phyloP scores from a whole-genome alignment of 2,329 filamentous ascomycete genomes.

The Xylariaceae sp. region DNA sequence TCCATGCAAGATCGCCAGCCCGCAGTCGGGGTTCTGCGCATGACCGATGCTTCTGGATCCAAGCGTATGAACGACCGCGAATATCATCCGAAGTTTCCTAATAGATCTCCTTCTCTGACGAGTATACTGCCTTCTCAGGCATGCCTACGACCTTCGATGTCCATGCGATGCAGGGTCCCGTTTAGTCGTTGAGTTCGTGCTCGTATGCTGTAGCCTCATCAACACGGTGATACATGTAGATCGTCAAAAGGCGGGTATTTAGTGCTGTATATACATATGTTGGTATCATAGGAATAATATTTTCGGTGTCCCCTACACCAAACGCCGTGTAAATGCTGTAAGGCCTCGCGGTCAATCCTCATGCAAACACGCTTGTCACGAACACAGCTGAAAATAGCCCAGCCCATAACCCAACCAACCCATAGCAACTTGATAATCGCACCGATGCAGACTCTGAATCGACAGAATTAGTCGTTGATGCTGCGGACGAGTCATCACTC shows the following conservation, averaged over 20 bases:
- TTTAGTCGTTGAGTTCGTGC: background rate
- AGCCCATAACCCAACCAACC: slow-evolving; percentile 3
- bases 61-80: background rate
- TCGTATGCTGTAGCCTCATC: background rate
- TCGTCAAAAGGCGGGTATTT: background rate
- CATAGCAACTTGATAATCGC: slow-evolving; percentile 3
- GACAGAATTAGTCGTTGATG: background rate
- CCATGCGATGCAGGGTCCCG: background rate
- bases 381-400: slow-evolving; percentile 2
- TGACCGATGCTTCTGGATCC: background rate
- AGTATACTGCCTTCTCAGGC: background rate
- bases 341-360: background rate
- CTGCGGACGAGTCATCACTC: background rate
- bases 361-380: slow-evolving; percentile 1
- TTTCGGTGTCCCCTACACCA: background rate
- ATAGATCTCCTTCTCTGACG: background rate
- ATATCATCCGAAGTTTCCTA: background rate
- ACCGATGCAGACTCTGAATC: slow-evolving; percentile 1
- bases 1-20: too few relatives aligned
- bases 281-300: background rate
- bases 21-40: background rate
- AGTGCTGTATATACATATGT: background rate
- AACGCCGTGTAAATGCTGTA: background rate
- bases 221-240: background rate
- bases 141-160: background rate